A percentile compares a stretch with the other conserved stretches of the same genome.
These are phyloP conservation scores for Clitocybe nebularis DNA, from an alignment of 1,284 basidiomycete genomes.

Conservation along the genomic window DNA sequence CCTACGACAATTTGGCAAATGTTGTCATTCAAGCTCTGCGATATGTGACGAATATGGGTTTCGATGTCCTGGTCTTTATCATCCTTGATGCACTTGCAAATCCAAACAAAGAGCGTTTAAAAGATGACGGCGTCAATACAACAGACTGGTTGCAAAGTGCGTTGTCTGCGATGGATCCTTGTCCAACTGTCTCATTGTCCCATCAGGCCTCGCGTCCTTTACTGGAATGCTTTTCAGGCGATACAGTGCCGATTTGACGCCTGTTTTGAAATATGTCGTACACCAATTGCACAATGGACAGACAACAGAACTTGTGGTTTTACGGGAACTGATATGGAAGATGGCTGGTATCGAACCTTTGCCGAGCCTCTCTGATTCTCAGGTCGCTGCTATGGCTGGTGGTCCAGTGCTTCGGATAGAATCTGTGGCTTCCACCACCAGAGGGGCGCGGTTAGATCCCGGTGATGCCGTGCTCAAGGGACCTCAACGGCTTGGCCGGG, in stretches of 20 bases:
- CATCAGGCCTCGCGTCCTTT: slow-evolving; percentile 85
- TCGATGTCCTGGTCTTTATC: slow-evolving; percentile 89
- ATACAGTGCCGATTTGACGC: slow-evolving; percentile 80
- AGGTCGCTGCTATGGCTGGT: slow-evolving; percentile 87
- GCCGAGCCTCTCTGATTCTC: slow-evolving; percentile 83
- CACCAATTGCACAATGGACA: slow-evolving; percentile 86
- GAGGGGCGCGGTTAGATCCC: slow-evolving; percentile 68
- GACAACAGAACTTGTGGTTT: slow-evolving; percentile 86
- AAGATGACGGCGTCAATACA: slow-evolving; percentile 90
- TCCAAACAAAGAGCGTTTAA: slow-evolving; percentile 80
- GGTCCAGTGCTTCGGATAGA: slow-evolving; percentile 87
- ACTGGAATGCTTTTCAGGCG: slow-evolving; percentile 89
- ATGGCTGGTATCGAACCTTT: slow-evolving; percentile 95
- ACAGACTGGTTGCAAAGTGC: slow-evolving; percentile 92
- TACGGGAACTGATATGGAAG: slow-evolving; percentile 90
- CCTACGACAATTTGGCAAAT: slow-evolving; percentile 91
- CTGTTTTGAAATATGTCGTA: slow-evolving; percentile 86
- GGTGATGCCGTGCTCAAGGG: slow-evolving; percentile 56
- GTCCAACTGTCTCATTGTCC: slow-evolving; percentile 14
- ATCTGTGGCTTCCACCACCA: slow-evolving; percentile 67
- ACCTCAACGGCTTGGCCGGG: slow-evolving; percentile 65
- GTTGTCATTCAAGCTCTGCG: slow-evolving; percentile 90
- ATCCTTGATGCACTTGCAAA: slow-evolving; percentile 88
- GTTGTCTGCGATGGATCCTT: slow-evolving; percentile 26
- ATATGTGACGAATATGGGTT: slow-evolving; percentile 89